Conservation (phyloP, 2,329 filamentous ascomycete genomes). For the Trichoderma sp. region DNA sequence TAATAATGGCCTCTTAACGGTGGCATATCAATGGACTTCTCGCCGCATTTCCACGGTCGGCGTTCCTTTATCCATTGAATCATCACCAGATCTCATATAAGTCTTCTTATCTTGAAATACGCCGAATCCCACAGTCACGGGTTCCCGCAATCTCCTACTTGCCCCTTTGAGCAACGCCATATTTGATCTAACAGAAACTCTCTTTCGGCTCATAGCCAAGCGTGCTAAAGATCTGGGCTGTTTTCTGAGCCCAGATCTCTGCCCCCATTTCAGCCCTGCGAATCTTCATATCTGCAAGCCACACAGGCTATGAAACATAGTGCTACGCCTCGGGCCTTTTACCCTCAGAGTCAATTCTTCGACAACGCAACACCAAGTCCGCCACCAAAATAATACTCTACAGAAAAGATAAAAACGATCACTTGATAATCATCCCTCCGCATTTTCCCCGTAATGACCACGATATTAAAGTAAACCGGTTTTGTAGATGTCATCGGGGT, state of each 20-base stretch:
- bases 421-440: not conserved
- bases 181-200: not conserved
- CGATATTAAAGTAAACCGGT: not conserved
- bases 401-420: not conserved
- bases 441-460: not conserved
- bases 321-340: not conserved
- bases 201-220: not conserved
- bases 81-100: no score
- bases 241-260: not conserved
- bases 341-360: not conserved
- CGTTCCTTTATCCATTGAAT: no score
- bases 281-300: not conserved
- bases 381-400: not conserved
- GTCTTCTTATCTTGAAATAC: not conserved
- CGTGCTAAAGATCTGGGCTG: not conserved
- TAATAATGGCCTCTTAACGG: not conserved
- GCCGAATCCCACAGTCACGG: not conserved
- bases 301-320: not conserved
- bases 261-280: not conserved
- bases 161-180: not conserved
- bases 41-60: not conserved
- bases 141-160: not conserved
- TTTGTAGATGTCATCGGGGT: not conserved
- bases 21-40: not conserved
- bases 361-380: not conserved